Percentiles rank a stretch among this genome's conserved stretches.
Conservation (phyloP, 2,329 filamentous ascomycete genomes). For the Ophiostoma montium region DNA sequence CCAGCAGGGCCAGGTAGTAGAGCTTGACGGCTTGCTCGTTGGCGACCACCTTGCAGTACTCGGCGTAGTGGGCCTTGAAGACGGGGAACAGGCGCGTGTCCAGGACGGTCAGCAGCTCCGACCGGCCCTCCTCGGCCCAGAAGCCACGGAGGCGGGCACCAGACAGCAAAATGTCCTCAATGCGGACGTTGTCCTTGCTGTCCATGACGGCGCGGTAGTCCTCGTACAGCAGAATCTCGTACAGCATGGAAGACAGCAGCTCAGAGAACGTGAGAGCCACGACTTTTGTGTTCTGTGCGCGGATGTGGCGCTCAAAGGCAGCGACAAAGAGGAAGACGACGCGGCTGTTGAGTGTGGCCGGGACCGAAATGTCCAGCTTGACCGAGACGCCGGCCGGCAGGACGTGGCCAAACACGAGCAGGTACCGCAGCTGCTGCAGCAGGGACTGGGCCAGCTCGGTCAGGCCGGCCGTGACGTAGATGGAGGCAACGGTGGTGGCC, state of each 20-base stretch:
- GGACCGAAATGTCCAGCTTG: constrained; percentile 22
- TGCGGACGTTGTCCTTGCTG: constrained; percentile 15
- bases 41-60: constrained; percentile 14
- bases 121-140: constrained; percentile 18
- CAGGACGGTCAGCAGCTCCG: constrained; percentile 20
- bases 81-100: constrained; percentile 25
- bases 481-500: constrained; percentile 30
- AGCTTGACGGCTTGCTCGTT: constrained; percentile 21
- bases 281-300: constrained; percentile 19
- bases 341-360: constrained; percentile 14
- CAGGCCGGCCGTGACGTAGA: constrained; percentile 29
- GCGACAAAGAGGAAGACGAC: constrained; percentile 31
- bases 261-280: constrained; percentile 25
- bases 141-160: constrained; percentile 25
- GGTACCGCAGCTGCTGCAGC: constrained; percentile 33
- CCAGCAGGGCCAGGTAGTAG: constrained; percentile 28
- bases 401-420: constrained; percentile 33
- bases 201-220: constrained; percentile 20
- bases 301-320: constrained; percentile 28
- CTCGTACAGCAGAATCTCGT: constrained; percentile 26
- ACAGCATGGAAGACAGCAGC: constrained; percentile 24
- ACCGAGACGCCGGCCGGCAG: constrained; percentile 20
- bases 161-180: constrained; percentile 22
- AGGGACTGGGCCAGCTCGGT: constrained; percentile 26
- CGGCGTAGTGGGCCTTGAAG: constrained; percentile 23